Evolutionary conservation across 73 alveolate species (phyloP).

Genomic region (Tetrahymena elliotti): DNA sequence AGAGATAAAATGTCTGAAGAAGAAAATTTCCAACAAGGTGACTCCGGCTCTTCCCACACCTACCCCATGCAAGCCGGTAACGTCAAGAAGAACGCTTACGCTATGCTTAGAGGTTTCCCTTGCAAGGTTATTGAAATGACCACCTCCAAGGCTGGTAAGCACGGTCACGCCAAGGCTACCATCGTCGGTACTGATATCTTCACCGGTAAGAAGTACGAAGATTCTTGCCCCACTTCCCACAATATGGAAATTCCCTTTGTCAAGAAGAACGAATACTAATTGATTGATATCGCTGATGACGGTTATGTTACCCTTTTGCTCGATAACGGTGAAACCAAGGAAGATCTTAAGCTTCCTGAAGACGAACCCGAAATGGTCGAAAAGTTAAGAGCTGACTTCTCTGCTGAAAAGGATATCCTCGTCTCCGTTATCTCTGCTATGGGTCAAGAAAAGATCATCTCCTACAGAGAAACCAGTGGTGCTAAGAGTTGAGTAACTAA

Average conservation of each 20-base stretch:
- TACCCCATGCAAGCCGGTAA: slow-evolving; percentile 73
- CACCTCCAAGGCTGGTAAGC: slow-evolving; percentile 89
- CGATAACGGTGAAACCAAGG: slow-evolving; percentile 78
- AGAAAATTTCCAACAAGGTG: slow-evolving; percentile 69
- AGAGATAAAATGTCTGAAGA: slow-evolving; percentile 32
- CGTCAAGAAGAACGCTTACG: slow-evolving; percentile 71
- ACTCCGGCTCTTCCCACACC: slow-evolving; percentile 81
- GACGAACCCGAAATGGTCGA: slow-evolving; percentile 60
- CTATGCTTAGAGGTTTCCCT: slow-evolving; percentile 75
- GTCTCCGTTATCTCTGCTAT: slow-evolving; percentile 74
- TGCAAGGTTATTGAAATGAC: slow-evolving; percentile 76
- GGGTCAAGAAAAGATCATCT: slow-evolving; percentile 74
- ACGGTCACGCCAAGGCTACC: slow-evolving; percentile 91
- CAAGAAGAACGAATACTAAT: slow-evolving; percentile 71
- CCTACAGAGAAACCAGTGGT: slow-evolving; percentile 64
- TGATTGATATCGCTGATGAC: slow-evolving; percentile 71
- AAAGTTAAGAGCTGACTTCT: slow-evolving; percentile 54
- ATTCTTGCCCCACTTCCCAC: slow-evolving; percentile 84
- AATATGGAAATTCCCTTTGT: slow-evolving; percentile 83
- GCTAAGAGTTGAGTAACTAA: neutral
- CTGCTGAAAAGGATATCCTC: slow-evolving; percentile 67
- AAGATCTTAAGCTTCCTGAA: slow-evolving; percentile 89
- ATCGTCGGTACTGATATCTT: slow-evolving; percentile 87
- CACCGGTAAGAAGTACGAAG: slow-evolving; percentile 78
- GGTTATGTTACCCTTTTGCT: slow-evolving; percentile 71